Evolutionary conservation across 2,329 filamentous ascomycete species (phyloP), one percentile per base, ranked within the genome.

Genomic region (Talaromyces sp.): DNA sequence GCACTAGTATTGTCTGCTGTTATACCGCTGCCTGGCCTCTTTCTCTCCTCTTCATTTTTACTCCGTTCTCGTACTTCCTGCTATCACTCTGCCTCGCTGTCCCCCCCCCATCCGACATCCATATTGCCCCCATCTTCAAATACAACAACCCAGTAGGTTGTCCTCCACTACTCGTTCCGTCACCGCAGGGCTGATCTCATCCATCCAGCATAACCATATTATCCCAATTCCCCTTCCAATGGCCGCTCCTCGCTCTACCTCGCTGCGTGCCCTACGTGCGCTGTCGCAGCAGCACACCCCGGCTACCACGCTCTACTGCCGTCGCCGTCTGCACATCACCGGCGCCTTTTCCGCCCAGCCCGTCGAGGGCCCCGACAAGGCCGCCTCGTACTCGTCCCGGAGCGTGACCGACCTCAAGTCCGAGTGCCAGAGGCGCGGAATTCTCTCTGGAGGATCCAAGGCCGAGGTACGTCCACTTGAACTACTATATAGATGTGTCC

Each of bases 301-400:
- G 51, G 66, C 68, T 26, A 70, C 76, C 26, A 63, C 53, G 11
- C 59, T 59, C 11, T 62, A 65, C 59, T 64, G 72, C 61, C 76
- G 75, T 66, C 84, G 85, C 65, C 71, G 73, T 60, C 79, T 87
- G 55, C 82, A 84, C 74, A 85, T 86, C 76, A 87, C 85, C 38
- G 84, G 84, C 58, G 81, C 81, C 43, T 78, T 84, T 29, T 84
- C 83, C 56, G 84, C 81, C 63, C 68, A 83, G 75, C 65, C 78
- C 71, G 68, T 75, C 78, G 73, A 77, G 72, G 68, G 80, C 67
- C 70, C 78, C 32, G 82, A 84, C 66, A 81, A 81, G 66, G 76
- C 81, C 19, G 77, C 78, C 49, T 69, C 79, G 59, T 82, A 82
- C 61, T 74, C 80, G 35, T 79, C 82, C 60, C 79, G 78, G 62